These are phyloP conservation scores for Tuber aestivum DNA, from an alignment of 495 filamentous ascomycete species.

Conservation along the genomic window DNA sequence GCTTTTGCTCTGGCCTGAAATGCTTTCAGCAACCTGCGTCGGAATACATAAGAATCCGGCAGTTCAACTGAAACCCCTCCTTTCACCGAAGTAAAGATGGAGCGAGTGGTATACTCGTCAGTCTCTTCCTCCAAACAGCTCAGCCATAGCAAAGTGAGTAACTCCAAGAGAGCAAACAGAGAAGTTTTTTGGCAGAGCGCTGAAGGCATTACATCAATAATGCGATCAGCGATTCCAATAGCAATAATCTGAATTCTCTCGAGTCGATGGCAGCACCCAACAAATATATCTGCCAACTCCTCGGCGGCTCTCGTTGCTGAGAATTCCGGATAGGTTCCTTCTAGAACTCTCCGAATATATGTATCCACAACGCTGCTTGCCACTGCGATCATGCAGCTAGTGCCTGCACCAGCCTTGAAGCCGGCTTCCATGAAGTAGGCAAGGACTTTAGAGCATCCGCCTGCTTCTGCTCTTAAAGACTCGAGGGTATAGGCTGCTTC, in stretches of 20 bases:
- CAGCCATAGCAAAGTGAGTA: constrained; percentile 86
- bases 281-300: constrained; percentile 77
- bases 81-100: constrained; percentile 65
- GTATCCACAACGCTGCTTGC: constrained; percentile 60
- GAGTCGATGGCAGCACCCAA: constrained; percentile 85
- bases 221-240: constrained; percentile 69
- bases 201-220: constrained; percentile 77
- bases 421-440: constrained; percentile 88
- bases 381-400: constrained; percentile 79
- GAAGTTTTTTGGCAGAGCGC: constrained; percentile 83
- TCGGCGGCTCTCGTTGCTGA: constrained; percentile 79
- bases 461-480: constrained; percentile 69
- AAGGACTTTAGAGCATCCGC: constrained; percentile 79
- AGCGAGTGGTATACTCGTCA: constrained; percentile 83
- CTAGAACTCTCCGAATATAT: constrained; percentile 66
- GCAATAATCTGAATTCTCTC: constrained; percentile 81
- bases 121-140: constrained; percentile 91
- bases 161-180: constrained; percentile 83
- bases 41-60: constrained; percentile 77
- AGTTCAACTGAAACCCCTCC: constrained; percentile 77
- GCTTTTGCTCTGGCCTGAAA: constrained; percentile 67
- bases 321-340: constrained; percentile 64
- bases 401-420: constrained; percentile 69
- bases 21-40: constrained; percentile 68
- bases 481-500: constrained; percentile 82